Base-by-base conservation (phyloP, 2,329 filamentous ascomycete genomes). In the Nemania sp. region DNA sequence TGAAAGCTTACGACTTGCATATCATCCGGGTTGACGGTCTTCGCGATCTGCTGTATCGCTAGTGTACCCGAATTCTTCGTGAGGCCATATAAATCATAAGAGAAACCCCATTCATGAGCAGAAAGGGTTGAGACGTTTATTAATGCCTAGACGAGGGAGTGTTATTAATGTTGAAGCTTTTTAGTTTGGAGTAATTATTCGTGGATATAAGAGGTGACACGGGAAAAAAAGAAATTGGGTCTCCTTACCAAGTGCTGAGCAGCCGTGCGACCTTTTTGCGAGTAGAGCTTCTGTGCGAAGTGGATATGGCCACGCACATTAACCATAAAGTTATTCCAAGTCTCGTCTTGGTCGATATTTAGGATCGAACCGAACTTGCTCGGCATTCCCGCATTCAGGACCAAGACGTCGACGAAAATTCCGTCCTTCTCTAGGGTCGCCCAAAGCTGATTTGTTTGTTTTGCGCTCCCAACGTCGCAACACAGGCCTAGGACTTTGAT, bases 1-100 rank as follows among this genome's bases (percentile, higher is more conserved):
- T 80, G 73, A 47, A 75, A 77, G 37, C 67, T 77, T 6, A 79
- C 39, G 12, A 79, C 62, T 40, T 79, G 77, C 70, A 79, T 69
- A 1, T 69, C 51, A 9, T 72, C 69, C 0, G 71, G 59, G 0
- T 67, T 49, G 0, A 69, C 67, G 10, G 78, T 75, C 13, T 72
- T 65, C 5, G 77, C 76, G 9, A 79, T 70, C 34, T 71, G 62
- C 65, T 80, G 77, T 20, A 80, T 63, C 4, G 73, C 63, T 3
- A 75, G 60, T 0, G 76, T 72, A 0, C 71, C 69, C 0, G 76
- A 67, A 18, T 71, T 74, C 65, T 81, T 81, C 20, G 75, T 77
- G 15, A 77, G 54, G 6, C 68, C 67, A 53, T 79, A 79, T 66
- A 64, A 3, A 64, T 58, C 15, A 61, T 62, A 46, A 68, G 25